Base-by-base conservation (phyloP, 768 basidiomycete species). In the Pleurotus cornucopiae region DNA sequence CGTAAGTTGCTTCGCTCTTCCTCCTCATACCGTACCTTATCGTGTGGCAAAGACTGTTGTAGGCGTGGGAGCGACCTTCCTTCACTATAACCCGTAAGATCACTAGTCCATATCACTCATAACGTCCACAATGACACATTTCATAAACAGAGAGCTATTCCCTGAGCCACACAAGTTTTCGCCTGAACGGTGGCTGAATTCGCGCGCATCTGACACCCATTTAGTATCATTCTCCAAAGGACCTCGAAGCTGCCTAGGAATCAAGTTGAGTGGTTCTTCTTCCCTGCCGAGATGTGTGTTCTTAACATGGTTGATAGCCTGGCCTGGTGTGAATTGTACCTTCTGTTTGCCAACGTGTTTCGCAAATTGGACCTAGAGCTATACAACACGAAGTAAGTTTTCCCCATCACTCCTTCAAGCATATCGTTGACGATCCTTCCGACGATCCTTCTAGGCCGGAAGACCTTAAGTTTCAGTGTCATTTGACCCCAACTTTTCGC, bases 221-320 rank as follows among this genome's bases (percentile, higher is more conserved):
- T 58, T 81, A 16, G 70, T 76, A 9, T 64, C 74, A 16, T 80
- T 80, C 57, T 76, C 75, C 9, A 72, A 69, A 49, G 77, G 77
- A 7, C 72, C 77, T 13, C 67, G 79, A 25, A 75, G 70, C 64
- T 79, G 75, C 57, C 62, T 77, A 11, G 76, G 77, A 11, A 68
- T 74, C 39, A 78, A 75, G 76, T 78, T 46, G n/a, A 70, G 58
- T 21, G 20, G 25, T 44, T 16, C 13, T 21, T 25, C 45, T 14
- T 11, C n/a, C n/a, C 39, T 40, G 23, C 30, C 30, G 30, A 34
- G 30, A 34, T 34, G 30, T 41, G 44, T 13, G 25, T 53, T 26
- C n/a, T 30, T 6, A 11, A 26, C 37, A 16, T 44, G 14, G 14
- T 37, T 30, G 20, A 40, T 56, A 78, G 76, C 57, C 67, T 79